A percentile compares a stretch with the other conserved stretches of the same genome.
These are phyloP conservation scores for Aspergillus ochraceoroseus DNA, from an alignment of 2,329 filamentous ascomycete genomes.

Conservation along the genomic window DNA sequence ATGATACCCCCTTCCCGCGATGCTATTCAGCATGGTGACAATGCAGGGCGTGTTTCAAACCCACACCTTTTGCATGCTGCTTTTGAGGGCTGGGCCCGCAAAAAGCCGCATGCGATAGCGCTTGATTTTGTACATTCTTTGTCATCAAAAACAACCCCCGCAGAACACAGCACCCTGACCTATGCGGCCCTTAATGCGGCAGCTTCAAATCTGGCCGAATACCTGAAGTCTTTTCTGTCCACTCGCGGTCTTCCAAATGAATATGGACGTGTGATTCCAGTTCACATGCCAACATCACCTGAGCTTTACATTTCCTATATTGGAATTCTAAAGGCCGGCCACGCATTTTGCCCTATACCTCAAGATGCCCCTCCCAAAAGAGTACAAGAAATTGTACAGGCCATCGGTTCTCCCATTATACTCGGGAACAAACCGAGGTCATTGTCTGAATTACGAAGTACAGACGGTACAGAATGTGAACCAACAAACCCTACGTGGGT, in stretches of 20 bases:
- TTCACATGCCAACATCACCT: conserved; percentile 31
- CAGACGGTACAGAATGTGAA: neutral
- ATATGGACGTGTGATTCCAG: conserved; percentile 24
- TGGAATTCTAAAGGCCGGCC: conserved; percentile 35
- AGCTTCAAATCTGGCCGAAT: conserved; percentile 21
- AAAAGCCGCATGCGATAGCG: conserved; percentile 23
- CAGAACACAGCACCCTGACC: conserved; percentile 25
- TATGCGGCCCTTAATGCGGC: conserved; percentile 25
- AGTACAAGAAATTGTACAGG: conserved; percentile 27
- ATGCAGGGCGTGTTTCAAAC: conserved; percentile 2
- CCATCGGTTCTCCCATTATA: conserved; percentile 26
- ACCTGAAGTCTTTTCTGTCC: conserved; percentile 18
- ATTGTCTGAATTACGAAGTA: conserved; percentile 10
- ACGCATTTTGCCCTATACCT: conserved; percentile 39
- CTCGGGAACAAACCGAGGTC: conserved; percentile 21
- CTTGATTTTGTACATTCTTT: conserved; percentile 29
- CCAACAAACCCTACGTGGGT: conserved; percentile 18
- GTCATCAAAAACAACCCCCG: conserved; percentile 11
- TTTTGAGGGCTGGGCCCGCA: conserved; percentile 26
- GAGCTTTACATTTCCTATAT: conserved; percentile 40
- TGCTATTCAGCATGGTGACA: conserved; percentile 6
- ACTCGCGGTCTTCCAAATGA: neutral
- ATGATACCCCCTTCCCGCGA: conserved; percentile 21
- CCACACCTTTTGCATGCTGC: conserved; percentile 24
- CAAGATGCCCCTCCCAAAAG: conserved; percentile 33